A percentile compares a stretch with the other conserved stretches of the same genome.
These are phyloP conservation scores for Globisporangium splendens DNA, from an alignment of 352 stramenopile genomes.

Conservation along the genomic window DNA sequence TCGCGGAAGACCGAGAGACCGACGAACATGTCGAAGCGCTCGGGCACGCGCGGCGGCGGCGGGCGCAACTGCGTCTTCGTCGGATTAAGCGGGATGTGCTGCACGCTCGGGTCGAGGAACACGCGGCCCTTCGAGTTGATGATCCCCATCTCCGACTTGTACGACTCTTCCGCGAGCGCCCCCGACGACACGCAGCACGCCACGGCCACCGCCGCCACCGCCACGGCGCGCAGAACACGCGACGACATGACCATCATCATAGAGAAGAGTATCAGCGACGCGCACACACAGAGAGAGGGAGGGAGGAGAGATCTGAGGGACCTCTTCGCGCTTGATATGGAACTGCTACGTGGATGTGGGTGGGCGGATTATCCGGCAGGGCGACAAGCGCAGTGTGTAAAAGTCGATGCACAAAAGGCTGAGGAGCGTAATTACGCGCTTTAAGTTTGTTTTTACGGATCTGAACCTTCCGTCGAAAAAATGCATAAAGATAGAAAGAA, in stretches of 20 bases:
- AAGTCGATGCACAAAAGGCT: too few relatives aligned
- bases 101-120: conserved; percentile 62
- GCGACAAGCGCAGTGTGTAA: too few relatives aligned
- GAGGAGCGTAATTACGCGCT: neutral
- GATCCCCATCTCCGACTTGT: conserved; percentile 47
- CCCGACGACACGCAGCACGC: conserved; percentile 1
- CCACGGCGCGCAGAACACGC: neutral
- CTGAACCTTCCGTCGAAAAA: neutral
- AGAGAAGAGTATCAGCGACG: too few relatives aligned
- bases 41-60: conserved; percentile 47
- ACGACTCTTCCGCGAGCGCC: conserved; percentile 9
- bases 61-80: conserved; percentile 39
- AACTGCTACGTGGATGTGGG: too few relatives aligned
- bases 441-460: neutral
- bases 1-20: conserved; percentile 83
- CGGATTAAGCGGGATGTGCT: conserved; percentile 60
- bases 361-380: too few relatives aligned
- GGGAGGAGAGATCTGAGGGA: too few relatives aligned
- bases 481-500: neutral
- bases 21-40: conserved; percentile 62
- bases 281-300: too few relatives aligned
- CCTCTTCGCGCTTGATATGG: too few relatives aligned
- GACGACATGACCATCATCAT: neutral
- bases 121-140: conserved; percentile 55
- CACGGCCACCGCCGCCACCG: neutral